These are phyloP conservation scores for Blastocystis sp. DNA, from an alignment of 352 stramenopile species.

Conservation along the genomic window DNA sequence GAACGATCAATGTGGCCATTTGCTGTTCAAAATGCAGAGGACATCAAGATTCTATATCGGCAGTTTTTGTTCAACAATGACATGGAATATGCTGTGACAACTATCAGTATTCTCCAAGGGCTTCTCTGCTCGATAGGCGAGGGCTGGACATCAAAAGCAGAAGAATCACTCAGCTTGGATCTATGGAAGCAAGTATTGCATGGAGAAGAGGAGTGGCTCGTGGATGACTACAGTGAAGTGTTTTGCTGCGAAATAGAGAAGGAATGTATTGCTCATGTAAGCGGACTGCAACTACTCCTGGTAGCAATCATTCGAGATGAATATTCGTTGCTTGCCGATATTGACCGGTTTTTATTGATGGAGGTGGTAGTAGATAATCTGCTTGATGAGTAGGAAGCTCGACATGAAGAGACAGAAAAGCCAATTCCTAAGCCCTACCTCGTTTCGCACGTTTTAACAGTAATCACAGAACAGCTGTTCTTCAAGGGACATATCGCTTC, in stretches of 20 bases:
- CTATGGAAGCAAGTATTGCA: neutral
- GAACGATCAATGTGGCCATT: slow-evolving; percentile 46
- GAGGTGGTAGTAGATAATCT: neutral
- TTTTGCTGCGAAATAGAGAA: neutral
- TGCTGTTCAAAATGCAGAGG: neutral
- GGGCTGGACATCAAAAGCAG: neutral
- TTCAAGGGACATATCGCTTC: neutral
- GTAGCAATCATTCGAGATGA: neutral
- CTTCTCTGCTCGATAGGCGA: neutral
- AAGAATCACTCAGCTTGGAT: neutral
- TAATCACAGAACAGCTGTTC: neutral
- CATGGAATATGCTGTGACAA: slow-evolving; percentile 40
- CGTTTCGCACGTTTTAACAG: neutral
- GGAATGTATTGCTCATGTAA: neutral
- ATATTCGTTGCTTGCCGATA: neutral
- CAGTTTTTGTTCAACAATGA: slow-evolving; percentile 15
- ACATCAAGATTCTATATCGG: neutral
- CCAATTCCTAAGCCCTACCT: neutral
- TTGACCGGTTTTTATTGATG: slow-evolving; percentile 37
- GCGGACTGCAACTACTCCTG: slow-evolving; percentile 9
- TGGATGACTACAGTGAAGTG: neutral
- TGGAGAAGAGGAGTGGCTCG: neutral
- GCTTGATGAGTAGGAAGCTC: neutral
- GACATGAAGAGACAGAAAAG: neutral
- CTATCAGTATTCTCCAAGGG: slow-evolving; percentile 28